phyloP scores from a whole-genome alignment of 768 basidiomycete genomes.

The Gymnopilus junonius region DNA sequence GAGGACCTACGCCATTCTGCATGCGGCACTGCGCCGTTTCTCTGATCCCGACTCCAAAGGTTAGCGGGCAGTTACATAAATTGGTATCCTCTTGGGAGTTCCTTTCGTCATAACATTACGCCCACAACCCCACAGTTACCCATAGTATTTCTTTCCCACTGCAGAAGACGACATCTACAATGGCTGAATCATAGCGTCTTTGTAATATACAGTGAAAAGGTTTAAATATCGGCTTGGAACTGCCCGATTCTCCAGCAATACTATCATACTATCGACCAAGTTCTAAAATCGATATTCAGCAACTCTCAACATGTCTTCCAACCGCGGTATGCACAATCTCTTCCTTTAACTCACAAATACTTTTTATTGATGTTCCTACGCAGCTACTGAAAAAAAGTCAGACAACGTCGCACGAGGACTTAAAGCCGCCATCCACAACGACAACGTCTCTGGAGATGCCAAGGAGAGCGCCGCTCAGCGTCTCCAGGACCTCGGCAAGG shows the following conservation, averaged over 20 bases:
- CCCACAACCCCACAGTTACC: background rate
- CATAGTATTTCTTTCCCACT: background rate
- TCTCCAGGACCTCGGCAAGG: constrained; percentile 40
- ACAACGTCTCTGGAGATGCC: constrained; percentile 58
- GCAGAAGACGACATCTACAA: background rate
- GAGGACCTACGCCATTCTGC: background rate
- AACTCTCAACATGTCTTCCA: background rate
- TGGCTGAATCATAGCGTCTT: background rate
- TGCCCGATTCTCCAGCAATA: background rate
- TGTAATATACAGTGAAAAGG: background rate
- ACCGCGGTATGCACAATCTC: background rate
- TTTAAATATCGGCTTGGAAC: background rate
- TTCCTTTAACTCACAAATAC: background rate
- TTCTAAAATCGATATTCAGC: background rate
- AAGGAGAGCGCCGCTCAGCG: constrained; percentile 50
- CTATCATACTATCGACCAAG: background rate
- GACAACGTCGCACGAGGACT: constrained; percentile 46
- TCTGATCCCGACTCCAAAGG: background rate
- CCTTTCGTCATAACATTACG: background rate
- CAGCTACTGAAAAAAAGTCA: constrained; percentile 16
- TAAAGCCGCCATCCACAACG: constrained; percentile 63
- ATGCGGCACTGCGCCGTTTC: background rate
- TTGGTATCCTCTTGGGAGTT: background rate
- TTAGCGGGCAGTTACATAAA: background rate
- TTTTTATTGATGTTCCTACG: background rate